phyloP scores from a whole-genome alignment of 2,329 filamentous ascomycete genomes.

The Helotiales sp. region DNA sequence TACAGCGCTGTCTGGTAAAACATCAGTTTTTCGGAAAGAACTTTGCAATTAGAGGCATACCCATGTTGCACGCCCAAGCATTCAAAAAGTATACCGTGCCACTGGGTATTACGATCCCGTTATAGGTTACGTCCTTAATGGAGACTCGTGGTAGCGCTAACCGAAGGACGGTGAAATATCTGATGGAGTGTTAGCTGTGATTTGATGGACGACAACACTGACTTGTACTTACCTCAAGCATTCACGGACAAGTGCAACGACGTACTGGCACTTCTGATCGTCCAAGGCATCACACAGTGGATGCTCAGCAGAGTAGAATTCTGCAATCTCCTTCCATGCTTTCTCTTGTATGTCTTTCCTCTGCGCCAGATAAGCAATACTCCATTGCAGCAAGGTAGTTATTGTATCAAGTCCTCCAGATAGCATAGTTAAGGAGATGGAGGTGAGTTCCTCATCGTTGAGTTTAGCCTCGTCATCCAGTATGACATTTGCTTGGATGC shows the following conservation, averaged over 20 bases:
- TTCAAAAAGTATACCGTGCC: conserved; percentile 67
- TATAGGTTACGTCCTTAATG: conserved; percentile 58
- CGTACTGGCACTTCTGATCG: conserved; percentile 63
- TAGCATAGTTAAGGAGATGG: conserved; percentile 68
- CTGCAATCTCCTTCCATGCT: conserved; percentile 55
- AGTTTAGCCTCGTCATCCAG: conserved; percentile 62
- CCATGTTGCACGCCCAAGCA: conserved; percentile 69
- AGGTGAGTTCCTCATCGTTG: conserved; percentile 61
- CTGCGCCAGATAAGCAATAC: conserved; percentile 58
- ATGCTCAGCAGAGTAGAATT: conserved; percentile 50
- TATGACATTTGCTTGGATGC: conserved; percentile 68
- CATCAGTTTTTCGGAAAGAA: conserved; percentile 1
- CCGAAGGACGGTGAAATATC: conserved; percentile 63
- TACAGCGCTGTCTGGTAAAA: conserved; percentile 47
- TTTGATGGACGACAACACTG: not conserved
- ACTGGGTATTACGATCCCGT: conserved; percentile 58
- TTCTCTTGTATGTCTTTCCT: conserved; percentile 63
- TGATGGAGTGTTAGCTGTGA: conserved; percentile 20
- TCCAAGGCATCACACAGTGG: conserved; percentile 61
- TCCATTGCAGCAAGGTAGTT: conserved; percentile 66
- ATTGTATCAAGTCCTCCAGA: conserved; percentile 67
- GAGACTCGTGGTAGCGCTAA: conserved; percentile 62
- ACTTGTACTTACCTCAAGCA: conserved; percentile 47
- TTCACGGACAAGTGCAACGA: conserved; percentile 63
- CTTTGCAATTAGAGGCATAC: conserved; percentile 39